These are phyloP conservation scores for Fusarium pseudoanthophilum DNA, from an alignment of 2,329 filamentous ascomycete genomes.

Conservation along the genomic window DNA sequence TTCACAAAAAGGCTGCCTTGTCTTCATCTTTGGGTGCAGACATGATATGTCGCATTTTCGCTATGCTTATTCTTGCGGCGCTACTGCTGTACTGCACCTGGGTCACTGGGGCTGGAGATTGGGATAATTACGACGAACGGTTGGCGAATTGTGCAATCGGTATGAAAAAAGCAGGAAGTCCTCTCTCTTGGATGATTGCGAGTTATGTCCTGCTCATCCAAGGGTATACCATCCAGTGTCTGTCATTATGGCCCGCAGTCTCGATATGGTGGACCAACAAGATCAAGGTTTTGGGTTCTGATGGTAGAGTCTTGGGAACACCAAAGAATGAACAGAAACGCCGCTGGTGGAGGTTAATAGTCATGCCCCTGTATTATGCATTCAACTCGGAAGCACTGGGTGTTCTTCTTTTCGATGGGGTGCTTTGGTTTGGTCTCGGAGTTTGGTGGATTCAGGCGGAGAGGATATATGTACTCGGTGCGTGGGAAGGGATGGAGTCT, in stretches of 20 bases:
- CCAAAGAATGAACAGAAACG: neutral
- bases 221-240: neutral
- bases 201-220: neutral
- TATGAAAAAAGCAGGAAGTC: neutral
- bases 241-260: neutral
- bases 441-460: neutral
- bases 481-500: neutral
- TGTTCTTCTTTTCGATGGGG: neutral
- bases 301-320: neutral
- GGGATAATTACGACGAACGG: neutral
- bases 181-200: neutral
- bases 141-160: neutral
- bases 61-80: neutral
- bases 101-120: neutral
- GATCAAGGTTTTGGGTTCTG: accelerated
- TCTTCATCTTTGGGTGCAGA: neutral
- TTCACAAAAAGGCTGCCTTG: accelerated
- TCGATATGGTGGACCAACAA: neutral
- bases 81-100: neutral
- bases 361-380: neutral
- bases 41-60: neutral
- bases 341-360: neutral
- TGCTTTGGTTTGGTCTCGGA: neutral
- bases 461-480: neutral
- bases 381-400: neutral